Conservation (phyloP, 2,329 filamentous ascomycete species). For the Paecilomyces fulvus region DNA sequence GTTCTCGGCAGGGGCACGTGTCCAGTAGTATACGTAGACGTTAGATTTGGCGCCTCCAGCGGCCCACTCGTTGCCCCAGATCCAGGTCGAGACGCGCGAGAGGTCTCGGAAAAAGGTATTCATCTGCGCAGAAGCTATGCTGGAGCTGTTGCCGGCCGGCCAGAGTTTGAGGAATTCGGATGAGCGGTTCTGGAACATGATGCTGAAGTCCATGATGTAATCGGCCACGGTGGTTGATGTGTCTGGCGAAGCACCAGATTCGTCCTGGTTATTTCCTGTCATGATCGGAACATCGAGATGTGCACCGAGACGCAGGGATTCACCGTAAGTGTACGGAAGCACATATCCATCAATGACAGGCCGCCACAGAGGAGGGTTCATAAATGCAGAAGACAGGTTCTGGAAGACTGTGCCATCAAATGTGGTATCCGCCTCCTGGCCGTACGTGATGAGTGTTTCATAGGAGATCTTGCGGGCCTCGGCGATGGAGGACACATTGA, state of each 20-base stretch:
- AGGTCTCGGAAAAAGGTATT: constrained; percentile 14
- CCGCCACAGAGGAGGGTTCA: constrained; percentile 18
- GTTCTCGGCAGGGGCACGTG: constrained; percentile 18
- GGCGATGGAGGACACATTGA: constrained; percentile 33
- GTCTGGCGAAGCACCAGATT: constrained; percentile 11
- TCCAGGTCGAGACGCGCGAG: constrained; percentile 16
- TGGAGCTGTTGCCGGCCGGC: constrained; percentile 14
- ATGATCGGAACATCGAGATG: constrained; percentile 20
- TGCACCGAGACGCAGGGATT: constrained; percentile 8
- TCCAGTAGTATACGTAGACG: constrained; percentile 24
- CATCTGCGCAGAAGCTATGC: constrained; percentile 14
- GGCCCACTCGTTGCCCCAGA: constrained; percentile 17
- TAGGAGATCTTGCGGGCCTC: constrained; percentile 33
- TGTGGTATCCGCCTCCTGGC: constrained; percentile 12
- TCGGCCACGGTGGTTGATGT: constrained; percentile 5
- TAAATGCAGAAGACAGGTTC: constrained; percentile 8
- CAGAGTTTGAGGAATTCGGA: constrained; percentile 15
- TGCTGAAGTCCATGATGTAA: constrained; percentile 10
- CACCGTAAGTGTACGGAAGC: constrained; percentile 14
- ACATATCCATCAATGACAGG: constrained; percentile 22
- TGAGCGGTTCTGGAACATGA: constrained; percentile 12
- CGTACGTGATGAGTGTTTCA: constrained; percentile 22
- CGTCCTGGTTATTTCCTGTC: constrained; percentile 22
- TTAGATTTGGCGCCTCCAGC: constrained; percentile 13
- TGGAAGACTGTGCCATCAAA: constrained; percentile 16